Evolutionary conservation across 2,329 filamentous ascomycete species (phyloP).

Genomic region (Xylariaceae sp.): DNA sequence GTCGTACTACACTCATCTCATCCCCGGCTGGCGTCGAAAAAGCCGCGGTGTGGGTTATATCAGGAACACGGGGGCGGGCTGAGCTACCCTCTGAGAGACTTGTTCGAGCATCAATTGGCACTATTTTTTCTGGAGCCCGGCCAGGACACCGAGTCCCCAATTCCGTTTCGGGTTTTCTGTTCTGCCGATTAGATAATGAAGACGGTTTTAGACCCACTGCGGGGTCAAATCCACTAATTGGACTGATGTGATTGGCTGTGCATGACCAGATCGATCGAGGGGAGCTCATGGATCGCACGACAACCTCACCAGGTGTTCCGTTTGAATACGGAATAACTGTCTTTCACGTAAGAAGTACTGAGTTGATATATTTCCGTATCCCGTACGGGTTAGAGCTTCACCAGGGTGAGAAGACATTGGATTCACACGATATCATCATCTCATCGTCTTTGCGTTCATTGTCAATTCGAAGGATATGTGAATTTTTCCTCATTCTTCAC

Average conservation of each 20-base stretch:
- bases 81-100: constrained; percentile 15
- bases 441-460: no score
- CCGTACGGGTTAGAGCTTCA: no score
- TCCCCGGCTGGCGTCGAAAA: constrained; percentile 20
- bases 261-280: no score
- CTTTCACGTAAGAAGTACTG: no score
- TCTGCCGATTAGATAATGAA: constrained; percentile 6
- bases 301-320: no score
- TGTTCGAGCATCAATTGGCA: constrained; percentile 19
- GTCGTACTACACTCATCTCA: constrained; percentile 53
- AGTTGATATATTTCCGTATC: no score
- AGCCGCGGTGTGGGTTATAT: constrained; percentile 23
- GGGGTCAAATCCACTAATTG: not conserved
- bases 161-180: constrained; percentile 14
- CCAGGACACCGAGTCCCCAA: not conserved
- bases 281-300: no score
- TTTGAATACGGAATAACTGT: no score
- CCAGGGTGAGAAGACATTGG: no score
- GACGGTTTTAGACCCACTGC: not conserved
- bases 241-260: not conserved
- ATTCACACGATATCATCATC: no score
- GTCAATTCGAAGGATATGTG: no score
- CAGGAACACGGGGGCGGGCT: constrained; percentile 9
- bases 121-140: constrained; percentile 26
- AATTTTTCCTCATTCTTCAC: no score